A percentile compares a stretch with the other conserved stretches of the same genome.
phyloP scores from a whole-genome alignment of 306 rosid species.

The Trifolium subterraneum region DNA sequence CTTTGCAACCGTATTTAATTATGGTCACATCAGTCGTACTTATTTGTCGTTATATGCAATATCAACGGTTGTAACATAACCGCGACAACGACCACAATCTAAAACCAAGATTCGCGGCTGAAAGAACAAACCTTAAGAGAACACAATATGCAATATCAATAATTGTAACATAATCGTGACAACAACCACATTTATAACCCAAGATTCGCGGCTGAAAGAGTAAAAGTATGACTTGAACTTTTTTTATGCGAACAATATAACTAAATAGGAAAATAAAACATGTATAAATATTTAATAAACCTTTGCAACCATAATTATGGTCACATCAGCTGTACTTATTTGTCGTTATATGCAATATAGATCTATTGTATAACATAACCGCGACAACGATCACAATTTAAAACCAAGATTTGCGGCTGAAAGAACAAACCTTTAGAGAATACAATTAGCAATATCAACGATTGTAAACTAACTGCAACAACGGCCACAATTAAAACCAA shows the following conservation, averaged over 20 bases:
- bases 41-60: not conserved
- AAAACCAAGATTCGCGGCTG: not conserved
- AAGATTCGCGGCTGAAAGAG: not conserved
- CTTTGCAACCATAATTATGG: not conserved
- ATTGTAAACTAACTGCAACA: not conserved
- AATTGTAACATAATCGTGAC: not conserved
- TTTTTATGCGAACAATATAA: not conserved
- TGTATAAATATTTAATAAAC: not conserved
- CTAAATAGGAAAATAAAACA: not conserved
- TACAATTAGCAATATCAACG: not conserved
- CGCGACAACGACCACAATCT: not conserved
- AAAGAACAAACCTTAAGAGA: constrained; percentile 14
- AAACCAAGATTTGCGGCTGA: not conserved
- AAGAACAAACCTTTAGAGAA: constrained; percentile 7
- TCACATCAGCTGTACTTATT: not conserved
- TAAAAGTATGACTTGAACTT: not conserved
- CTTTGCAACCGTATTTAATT: not conserved
- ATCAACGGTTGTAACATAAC: not conserved
- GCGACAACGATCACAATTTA: not conserved
- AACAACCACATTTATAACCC: not conserved
- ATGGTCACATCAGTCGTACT: not conserved
- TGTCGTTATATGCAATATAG: not conserved
- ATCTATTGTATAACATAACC: not conserved
- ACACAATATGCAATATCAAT: not conserved
- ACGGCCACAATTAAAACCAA: not conserved